Evolutionary conservation across 1,284 basidiomycete species (phyloP).

Genomic region (Tausonia pullulans): DNA sequence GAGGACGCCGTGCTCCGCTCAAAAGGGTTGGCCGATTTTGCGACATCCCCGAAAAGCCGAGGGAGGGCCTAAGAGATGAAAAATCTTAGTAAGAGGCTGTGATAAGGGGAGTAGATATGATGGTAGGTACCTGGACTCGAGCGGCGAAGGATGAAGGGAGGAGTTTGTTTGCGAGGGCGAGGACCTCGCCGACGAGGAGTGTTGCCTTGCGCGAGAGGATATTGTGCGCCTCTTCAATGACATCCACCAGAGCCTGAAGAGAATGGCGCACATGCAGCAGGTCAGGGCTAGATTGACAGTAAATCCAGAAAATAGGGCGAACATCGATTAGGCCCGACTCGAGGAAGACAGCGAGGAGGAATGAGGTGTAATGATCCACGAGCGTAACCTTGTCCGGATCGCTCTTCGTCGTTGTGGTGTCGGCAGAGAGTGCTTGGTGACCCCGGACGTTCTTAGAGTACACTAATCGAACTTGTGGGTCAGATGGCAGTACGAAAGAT

Average conservation of each 20-base stretch:
- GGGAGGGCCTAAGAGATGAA: conserved; percentile 55
- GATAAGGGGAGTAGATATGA: conserved; percentile 1
- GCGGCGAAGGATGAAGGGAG: conserved; percentile 75
- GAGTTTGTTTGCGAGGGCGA: conserved; percentile 77
- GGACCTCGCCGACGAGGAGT: conserved; percentile 78
- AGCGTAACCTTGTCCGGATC: conserved; percentile 57
- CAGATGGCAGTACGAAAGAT: neutral
- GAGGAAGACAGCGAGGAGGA: conserved; percentile 76
- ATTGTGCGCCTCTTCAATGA: conserved; percentile 59
- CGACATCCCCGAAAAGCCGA: conserved; percentile 68
- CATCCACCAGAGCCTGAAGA: conserved; percentile 60
- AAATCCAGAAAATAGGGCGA: conserved; percentile 23
- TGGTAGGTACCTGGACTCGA: conserved; percentile 55
- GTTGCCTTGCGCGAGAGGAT: conserved; percentile 76
- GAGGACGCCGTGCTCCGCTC: conserved; percentile 67
- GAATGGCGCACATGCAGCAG: neutral
- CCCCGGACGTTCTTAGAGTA: conserved; percentile 5
- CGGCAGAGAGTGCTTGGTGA: neutral
- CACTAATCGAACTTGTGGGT: neutral
- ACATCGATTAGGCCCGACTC: conserved; percentile 82
- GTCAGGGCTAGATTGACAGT: neutral
- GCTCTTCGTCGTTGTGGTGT: conserved; percentile 29
- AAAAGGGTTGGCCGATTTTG: conserved; percentile 54
- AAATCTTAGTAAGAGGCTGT: neutral
- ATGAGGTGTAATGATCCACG: conserved; percentile 83